Base-by-base conservation (phyloP, 345 rosid species). In the Eutrema yunnanense region DNA sequence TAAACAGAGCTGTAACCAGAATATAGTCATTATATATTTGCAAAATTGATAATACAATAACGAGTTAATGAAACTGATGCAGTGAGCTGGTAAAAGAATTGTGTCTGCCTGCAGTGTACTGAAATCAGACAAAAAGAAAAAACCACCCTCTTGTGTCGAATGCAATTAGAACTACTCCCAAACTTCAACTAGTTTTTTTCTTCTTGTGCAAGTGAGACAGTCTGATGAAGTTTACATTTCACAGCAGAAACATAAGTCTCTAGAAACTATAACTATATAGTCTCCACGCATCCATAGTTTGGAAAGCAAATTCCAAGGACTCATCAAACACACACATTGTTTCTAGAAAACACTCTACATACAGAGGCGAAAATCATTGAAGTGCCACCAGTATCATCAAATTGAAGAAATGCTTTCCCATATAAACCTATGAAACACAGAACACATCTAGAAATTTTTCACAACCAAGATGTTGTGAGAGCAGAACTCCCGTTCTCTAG, bases 1-100 rank as follows among this genome's bases (percentile, higher is more conserved):
- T 80, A 95, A 58, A 82, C 76, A 79, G 84, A 79, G 59, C 99
- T 92, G 80, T 3, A 67, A 51, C 32, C 62, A 72, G 29, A 71
- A 50, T 26, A 62, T 2, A 57, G 51, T 34, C 57, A 53, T 54
- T 12, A 67, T 48, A 48, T 33, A 55, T 54, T 37, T 14, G 48
- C 49, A 70, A 57, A 42, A 56, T 14, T 12, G 36, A 65, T 37
- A 6, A 49, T 6, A 58, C 13, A 49, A 38, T 40, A 47, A 41
- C n/a, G 26, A 65, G 36, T 38, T 7, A 32, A 10, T 56, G 44
- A 55, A 59, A 34, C 26, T 43, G 40, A 51, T 50, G 49, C 40
- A 58, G 27, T 42, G 59, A 59, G 40, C 27, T 67, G 6, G 32
- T 22, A 58, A 48, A 75, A 36, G 69, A 62, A 54, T 34, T 2